Evolutionary conservation across 768 basidiomycete genomes (phyloP).

Genomic region (Glaciozyma martinii): DNA sequence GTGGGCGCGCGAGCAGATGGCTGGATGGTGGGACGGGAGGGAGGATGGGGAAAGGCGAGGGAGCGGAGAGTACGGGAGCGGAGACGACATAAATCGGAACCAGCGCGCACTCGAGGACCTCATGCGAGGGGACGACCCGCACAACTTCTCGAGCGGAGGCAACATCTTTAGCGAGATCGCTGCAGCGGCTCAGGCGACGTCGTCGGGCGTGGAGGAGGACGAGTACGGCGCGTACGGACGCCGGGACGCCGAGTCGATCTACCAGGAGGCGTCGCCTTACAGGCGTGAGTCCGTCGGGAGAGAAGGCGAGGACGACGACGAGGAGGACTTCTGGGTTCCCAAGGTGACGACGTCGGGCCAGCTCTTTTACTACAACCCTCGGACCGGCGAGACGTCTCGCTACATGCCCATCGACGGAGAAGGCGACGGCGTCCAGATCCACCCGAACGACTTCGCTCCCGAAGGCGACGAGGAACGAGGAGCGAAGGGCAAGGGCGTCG

Average conservation of each 20-base stretch:
- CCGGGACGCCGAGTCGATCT: not conserved
- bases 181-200: slow-evolving; percentile 23
- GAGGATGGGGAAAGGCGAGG: not conserved
- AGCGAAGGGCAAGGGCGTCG: not conserved
- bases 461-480: not conserved
- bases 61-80: not conserved
- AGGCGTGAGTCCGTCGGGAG: too few relatives aligned
- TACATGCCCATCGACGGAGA: slow-evolving; percentile 43
- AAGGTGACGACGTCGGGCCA: slow-evolving; percentile 71
- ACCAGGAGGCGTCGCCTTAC: not conserved
- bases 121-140: slow-evolving; percentile 17
- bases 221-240: not conserved
- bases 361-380: slow-evolving; percentile 89
- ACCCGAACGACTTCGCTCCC: not conserved
- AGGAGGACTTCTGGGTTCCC: slow-evolving; percentile 83
- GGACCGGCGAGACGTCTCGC: slow-evolving; percentile 51
- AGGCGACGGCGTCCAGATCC: slow-evolving; percentile 21
- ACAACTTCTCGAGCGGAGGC: slow-evolving; percentile 29
- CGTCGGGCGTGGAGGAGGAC: not conserved
- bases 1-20: slow-evolving; percentile 10
- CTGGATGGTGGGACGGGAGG: slow-evolving; percentile 11
- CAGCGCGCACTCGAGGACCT: slow-evolving; percentile 17
- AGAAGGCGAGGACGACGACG: not conserved
- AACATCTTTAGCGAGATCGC: slow-evolving; percentile 36
- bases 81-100: not conserved